Base-by-base conservation (phyloP, 2,329 filamentous ascomycete genomes). In the Diaporthe sp. region DNA sequence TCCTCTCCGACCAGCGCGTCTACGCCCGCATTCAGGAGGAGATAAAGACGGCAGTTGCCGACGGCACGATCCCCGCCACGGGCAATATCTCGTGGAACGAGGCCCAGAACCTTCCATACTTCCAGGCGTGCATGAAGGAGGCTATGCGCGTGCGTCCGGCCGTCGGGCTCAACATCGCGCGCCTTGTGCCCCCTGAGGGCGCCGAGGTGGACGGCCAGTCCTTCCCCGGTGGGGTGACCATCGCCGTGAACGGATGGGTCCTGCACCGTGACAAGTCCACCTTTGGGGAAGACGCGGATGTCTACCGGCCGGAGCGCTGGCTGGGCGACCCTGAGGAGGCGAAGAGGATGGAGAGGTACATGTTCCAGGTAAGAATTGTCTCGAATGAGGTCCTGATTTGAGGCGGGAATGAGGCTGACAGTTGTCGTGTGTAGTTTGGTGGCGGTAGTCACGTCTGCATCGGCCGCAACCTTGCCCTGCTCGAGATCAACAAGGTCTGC, bases 401-500 rank as follows among this genome's bases (percentile, higher is more conserved):
- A 42, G 17, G n/a, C 6, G 31, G 8, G 12, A 49, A 46, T 7
- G 9, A 10, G 22, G 9, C 65, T 62, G 22, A 72, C 68, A 58
- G 3, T 4, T 13, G 15, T 31, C 51, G 31, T 71, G 31, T 71
- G 46, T 53, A 88, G 86, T 91, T 91, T 77, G 89, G 89, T 31
- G 89, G 86, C 15, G 89, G 89, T 37, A 85, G 85, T 12, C 88
- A 90, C 65, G 81, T 90, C 4, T 91, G 89, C 79, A 90, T 90
- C 75, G 89, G 89, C 28, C 85, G 87, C 6, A 89, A 90, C 79
- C 79, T 91, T 44, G 89, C 88, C 0, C 82, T 90, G 55, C 82
- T 91, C 39, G 89, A 91, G 81, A 90, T 91, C 78, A 90, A 91
- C 83, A 92, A 92, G 84, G 85, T 91, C 49, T 82, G 90, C 49